Percentiles rank a stretch among this genome's conserved stretches.
Conservation (phyloP, 2,329 filamentous ascomycete species). For the Pochonia chlamydosporia region DNA sequence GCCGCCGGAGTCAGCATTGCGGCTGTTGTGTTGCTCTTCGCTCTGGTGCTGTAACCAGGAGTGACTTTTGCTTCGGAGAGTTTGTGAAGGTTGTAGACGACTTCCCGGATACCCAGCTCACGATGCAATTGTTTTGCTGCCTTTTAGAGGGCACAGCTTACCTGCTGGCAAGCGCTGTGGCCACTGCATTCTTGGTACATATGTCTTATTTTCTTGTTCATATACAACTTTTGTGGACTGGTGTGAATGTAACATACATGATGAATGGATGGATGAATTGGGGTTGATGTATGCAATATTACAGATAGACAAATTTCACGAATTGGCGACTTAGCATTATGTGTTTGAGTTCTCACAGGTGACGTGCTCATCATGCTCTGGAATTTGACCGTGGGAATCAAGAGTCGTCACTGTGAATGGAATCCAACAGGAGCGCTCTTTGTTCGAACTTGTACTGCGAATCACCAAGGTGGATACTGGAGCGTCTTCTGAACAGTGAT, state of each 20-base stretch:
- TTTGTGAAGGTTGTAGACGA: neutral
- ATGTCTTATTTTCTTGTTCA: neutral
- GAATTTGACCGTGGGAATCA: too few relatives aligned
- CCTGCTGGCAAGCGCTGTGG: neutral
- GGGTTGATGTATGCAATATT: neutral
- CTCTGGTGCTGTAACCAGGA: slow-evolving; percentile 12
- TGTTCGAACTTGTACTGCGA: too few relatives aligned
- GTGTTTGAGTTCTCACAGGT: too few relatives aligned
- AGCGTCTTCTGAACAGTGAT: too few relatives aligned
- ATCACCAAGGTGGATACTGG: too few relatives aligned
- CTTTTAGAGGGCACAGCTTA: neutral
- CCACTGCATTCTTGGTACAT: neutral
- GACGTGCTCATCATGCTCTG: too few relatives aligned
- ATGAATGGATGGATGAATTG: neutral
- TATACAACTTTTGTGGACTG: neutral
- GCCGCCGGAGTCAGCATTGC: slow-evolving; percentile 21
- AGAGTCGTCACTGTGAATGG: too few relatives aligned
- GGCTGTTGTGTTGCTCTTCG: slow-evolving; percentile 21
- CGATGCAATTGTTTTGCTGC: neutral
- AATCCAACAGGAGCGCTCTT: too few relatives aligned
- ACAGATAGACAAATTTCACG: too few relatives aligned
- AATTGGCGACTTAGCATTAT: too few relatives aligned
- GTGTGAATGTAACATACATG: neutral
- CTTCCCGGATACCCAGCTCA: neutral
- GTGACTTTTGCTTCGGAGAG: neutral